Base-by-base conservation (phyloP, 2,329 filamentous ascomycete species). In the Trichophyton simii region DNA sequence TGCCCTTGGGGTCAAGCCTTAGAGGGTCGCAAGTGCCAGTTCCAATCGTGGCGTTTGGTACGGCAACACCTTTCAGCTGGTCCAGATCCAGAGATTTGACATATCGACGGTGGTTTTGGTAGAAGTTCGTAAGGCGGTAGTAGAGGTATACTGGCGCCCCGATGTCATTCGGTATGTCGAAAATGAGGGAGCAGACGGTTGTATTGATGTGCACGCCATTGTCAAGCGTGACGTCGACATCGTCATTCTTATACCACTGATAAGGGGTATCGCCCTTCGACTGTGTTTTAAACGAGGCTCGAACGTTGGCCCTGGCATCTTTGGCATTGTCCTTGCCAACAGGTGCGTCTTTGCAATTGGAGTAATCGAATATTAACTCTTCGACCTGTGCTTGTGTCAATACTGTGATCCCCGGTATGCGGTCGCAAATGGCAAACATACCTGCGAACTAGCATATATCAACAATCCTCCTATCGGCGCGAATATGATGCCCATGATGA, bases 21-120 rank as follows among this genome's bases (percentile, higher is more conserved):
- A 96, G 80, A 0, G 92, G 91, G 41, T 87, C 83, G 74, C 91
- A 96, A 63, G 86, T 82, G 44, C 89, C 87, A 36, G 76, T 76
- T 36, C 80, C 75, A 67, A 97, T 88, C 1, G 82, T 81, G 41
- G 67, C 68, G 62, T 80, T 82, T 36, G 79, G 78, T 18, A 88
- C 81, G 9, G 80, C 80, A 4, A 84, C 78, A 54, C 91, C 94
- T 66, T 87, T 88, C 60, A 99, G 80, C 75, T 99, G 94, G 59
- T 88, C 80, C 62, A 86, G 82, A 70, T 91, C 87, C 69, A 95
- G 87, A 0, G 89, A 95, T 71, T 90, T 88, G 63, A 96, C 94
- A 68, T 99, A 99, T 74, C 92, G 87, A 66, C 94, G 87, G 72
- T 99, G 94, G 72, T 99, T 99, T 76, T 99, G 94, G 78, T 97